Evolutionary conservation across 2,329 filamentous ascomycete species (phyloP), one percentile per base, ranked within the genome.

Genomic region (Fusarium pseudograminearum): DNA sequence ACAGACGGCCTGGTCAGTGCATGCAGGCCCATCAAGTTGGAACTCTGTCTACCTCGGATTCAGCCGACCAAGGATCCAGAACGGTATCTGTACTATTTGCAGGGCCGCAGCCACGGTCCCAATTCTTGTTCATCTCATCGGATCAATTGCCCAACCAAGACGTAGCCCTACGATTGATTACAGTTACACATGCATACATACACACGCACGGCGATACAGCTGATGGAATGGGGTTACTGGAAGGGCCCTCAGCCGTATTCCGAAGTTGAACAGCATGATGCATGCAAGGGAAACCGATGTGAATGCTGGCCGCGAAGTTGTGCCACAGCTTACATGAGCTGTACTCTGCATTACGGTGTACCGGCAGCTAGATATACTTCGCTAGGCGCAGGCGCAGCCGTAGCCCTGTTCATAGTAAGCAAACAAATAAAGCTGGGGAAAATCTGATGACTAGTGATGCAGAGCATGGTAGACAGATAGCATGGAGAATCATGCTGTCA

Each of bases 11-110:
- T 60, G 67, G 67, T 47, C 47, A 56, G 65, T 67, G 70, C 65
- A 53, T 61, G 47, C 45, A 55, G 57, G 61, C 53, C 69, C 50
- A 62, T 72, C 36, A 51, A 55, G 40, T 52, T 69, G 61, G 56
- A 60, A 57, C 57, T 51, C 47, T 60, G 58, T 42, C 46, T 56
- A 28, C 46, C 20, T 64, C 50, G 36, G 54, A 57, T 65, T 74
- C 72, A 74, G 70, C 72, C 70, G 72, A 68, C 40, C 72, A 74
- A 58, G 72, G 72, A 69, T 64, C 40, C 26, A 45, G 14, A 26
- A 50, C 24, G 45, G 11, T 41, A 45, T 33, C 34, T 46, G 41
- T 65, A 18, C 44, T 34, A 30, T 41, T 55, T 44, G 46, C 47
- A 41, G 53, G 56, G 52, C 50, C 47, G 47, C 42, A 61, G 65